These are phyloP conservation scores for Plasmodium gallinaceum DNA, from an alignment of 169 alveolate species.

Conservation along the genomic window DNA sequence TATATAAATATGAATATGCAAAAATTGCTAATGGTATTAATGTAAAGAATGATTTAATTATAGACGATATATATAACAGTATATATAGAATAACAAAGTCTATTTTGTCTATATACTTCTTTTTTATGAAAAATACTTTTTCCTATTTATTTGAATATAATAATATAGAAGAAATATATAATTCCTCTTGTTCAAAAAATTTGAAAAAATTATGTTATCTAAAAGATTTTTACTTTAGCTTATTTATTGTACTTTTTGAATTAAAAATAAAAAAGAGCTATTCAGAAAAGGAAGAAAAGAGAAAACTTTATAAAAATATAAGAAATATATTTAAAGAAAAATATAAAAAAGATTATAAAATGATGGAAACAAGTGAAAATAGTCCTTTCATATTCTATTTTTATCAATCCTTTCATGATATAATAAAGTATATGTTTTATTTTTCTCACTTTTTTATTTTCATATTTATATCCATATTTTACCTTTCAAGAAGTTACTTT, in stretches of 20 bases:
- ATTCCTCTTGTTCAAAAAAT: not conserved
- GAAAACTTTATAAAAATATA: conserved; percentile 33
- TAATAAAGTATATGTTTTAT: not conserved
- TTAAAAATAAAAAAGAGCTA: not conserved
- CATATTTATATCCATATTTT: conserved; percentile 8
- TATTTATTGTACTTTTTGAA: not conserved
- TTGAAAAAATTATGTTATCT: conserved; percentile 9
- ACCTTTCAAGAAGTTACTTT: conserved; percentile 24
- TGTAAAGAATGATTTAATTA: not conserved
- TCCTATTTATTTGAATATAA: not conserved
- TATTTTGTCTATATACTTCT: conserved; percentile 7
- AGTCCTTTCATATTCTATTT: not conserved
- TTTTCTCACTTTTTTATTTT: conserved; percentile 25
- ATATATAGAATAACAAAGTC: conserved; percentile 30
- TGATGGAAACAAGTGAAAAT: conserved; percentile 18
- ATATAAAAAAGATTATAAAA: conserved; percentile 28
- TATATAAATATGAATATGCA: conserved; percentile 9
- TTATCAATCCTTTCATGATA: not conserved
- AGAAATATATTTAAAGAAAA: conserved; percentile 19
- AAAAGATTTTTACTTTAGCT: conserved; percentile 10
- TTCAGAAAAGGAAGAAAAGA: not conserved
- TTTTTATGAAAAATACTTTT: conserved; percentile 8
- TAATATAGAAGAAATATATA: not conserved
- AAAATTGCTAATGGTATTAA: not conserved
- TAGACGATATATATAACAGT: conserved; percentile 8